phyloP scores from a whole-genome alignment of 164 flowering plant species.

The Brasenia schreberi region DNA sequence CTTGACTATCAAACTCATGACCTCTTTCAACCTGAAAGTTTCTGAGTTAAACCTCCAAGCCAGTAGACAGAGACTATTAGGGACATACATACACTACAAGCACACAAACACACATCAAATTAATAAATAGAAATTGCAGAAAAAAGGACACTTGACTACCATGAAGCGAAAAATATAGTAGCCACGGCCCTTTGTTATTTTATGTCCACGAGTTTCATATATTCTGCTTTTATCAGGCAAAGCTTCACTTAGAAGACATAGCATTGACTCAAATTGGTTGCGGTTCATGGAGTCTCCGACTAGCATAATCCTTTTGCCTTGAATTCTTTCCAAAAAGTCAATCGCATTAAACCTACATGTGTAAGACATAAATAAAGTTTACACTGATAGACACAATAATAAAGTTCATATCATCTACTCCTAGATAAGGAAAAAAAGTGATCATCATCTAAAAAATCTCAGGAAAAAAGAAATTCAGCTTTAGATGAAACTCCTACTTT shows the following conservation, averaged over 20 bases:
- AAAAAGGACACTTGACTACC: conserved; percentile 16
- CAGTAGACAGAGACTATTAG: background rate
- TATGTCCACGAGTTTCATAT: conserved; percentile 13
- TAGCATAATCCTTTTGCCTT: conserved; percentile 76
- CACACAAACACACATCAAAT: no score
- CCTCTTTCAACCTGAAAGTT: background rate
- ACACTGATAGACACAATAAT: no score
- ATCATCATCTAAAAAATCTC: no score
- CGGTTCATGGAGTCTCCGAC: conserved; percentile 92
- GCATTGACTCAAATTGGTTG: conserved; percentile 91
- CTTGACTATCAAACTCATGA: no score
- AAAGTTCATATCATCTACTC: no score
- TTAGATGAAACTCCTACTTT: no score
- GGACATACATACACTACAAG: background rate
- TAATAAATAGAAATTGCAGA: background rate
- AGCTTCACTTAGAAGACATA: conserved; percentile 59
- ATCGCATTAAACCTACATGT: conserved; percentile 66
- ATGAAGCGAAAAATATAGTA: conserved; percentile 48
- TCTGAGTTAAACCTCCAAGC: background rate
- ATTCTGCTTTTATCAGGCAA: conserved; percentile 34
- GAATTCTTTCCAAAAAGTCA: conserved; percentile 66
- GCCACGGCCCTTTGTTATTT: conserved; percentile 18
- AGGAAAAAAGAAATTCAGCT: no score
- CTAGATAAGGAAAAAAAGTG: no score
- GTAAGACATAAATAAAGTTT: no score